Percentiles rank a stretch among this genome's conserved stretches.
phyloP scores from a whole-genome alignment of 805 yeast genomes.

The Danielia reshetovae region DNA sequence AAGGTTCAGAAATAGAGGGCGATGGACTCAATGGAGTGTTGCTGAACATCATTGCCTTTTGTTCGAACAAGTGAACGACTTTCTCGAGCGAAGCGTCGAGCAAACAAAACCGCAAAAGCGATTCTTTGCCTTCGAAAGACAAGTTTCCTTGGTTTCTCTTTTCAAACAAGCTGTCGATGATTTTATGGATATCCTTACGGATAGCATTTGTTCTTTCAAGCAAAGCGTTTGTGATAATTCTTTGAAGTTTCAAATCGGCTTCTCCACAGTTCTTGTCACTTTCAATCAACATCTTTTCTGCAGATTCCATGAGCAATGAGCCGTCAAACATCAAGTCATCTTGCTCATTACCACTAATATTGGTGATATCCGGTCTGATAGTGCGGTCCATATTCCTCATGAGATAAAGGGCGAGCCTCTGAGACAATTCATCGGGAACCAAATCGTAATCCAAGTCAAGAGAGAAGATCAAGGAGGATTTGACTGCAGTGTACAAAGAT shows the following conservation, averaged over 20 bases:
- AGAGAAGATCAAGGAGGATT: conserved; percentile 45
- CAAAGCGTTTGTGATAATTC: conserved; percentile 46
- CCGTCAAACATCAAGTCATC: conserved; percentile 74
- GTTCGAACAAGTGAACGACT: conserved; percentile 48
- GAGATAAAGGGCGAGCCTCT: conserved; percentile 51
- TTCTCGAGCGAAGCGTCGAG: conserved; percentile 53
- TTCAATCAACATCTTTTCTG: conserved; percentile 55
- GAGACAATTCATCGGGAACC: conserved; percentile 47
- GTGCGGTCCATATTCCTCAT: conserved; percentile 54
- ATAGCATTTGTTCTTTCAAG: conserved; percentile 48
- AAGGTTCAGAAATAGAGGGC: conserved; percentile 4
- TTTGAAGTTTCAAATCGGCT: conserved; percentile 38
- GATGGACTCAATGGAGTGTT: conserved; percentile 17
- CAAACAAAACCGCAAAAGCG: conserved; percentile 48
- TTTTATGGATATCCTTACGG: conserved; percentile 47
- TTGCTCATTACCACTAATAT: conserved; percentile 35
- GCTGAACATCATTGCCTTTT: conserved; percentile 23
- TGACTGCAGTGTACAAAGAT: conserved; percentile 48
- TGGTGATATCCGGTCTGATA: conserved; percentile 23
- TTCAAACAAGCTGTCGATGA: conserved; percentile 48
- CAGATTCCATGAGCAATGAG: conserved; percentile 66
- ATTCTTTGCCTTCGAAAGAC: conserved; percentile 54
- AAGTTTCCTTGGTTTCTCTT: conserved; percentile 43
- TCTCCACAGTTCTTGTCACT: conserved; percentile 14
- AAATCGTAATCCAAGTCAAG: conserved; percentile 53